Evolutionary conservation across 148 eudicot genomes (phyloP), one percentile per base, ranked within the genome.

Genomic region (Agrostemma githago): DNA sequence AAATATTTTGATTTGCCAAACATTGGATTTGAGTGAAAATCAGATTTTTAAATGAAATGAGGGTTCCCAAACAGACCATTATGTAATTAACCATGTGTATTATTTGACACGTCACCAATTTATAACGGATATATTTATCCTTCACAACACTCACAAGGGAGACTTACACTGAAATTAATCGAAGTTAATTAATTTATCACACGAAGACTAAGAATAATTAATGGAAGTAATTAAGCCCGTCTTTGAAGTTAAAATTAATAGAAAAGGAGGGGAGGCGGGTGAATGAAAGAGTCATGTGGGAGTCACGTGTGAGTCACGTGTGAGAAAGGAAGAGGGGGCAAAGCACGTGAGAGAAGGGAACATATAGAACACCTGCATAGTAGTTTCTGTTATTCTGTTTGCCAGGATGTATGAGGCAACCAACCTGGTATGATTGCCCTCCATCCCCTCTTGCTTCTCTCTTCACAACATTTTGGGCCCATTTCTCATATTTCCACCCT

Each of bases 271-370:
- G 48, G 58, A 5, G 4, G 61, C 2, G 61, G 17, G 34, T 26
- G 34, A 26, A 26, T 26, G 61, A 20, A 1, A 21, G 62, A 16
- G 15, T n/a, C n/a, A n/a, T n/a, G n/a, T n/a, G n/a, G 1, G 43
- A 37, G 44, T 80, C 86, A 84, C 72, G 84, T 86, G 89, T 87
- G 83, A 77, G 76, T 85, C 86, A 86, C 89, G 82, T 84, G 89
- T 78, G 54, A 15, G 15, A 59, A 63, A 59, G 37, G 17, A 71
- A 79, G 58, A 37, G 53, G 65, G 60, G 72, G 76, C 78, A 75
- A 61, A 56, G 79, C 88, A 85, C 88, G 82, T 83, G 86, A 66
- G 46, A 6, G 20, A 72, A 69, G 77, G 83, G 84, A 79, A 68
- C 41, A 57, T 83, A 79, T 69, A 83, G 63, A 82, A 72, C 84